These are phyloP conservation scores for Phlyctochytrium arcticum DNA, from an alignment of 192 early-diverging fungal species.

Conservation along the genomic window DNA sequence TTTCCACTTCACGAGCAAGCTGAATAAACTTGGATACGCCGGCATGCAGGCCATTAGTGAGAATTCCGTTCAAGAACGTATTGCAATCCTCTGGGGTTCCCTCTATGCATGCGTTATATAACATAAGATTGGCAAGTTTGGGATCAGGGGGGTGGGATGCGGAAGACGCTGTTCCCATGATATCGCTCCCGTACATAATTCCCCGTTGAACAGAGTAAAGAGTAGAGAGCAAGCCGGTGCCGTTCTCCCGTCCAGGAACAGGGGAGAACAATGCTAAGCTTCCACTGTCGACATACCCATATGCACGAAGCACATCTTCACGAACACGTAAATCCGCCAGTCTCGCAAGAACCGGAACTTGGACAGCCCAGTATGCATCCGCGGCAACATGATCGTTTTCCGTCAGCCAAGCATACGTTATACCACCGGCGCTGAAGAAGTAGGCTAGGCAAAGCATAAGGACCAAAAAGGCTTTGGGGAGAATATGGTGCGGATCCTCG, in stretches of 20 bases:
- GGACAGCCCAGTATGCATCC: constrained; percentile 28
- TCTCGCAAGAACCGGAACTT: constrained; percentile 17
- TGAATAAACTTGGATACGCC: constrained; percentile 16
- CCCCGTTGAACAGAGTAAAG: neutral
- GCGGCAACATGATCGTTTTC: neutral
- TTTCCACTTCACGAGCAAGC: neutral
- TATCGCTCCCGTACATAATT: constrained; percentile 8
- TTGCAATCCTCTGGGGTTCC: constrained; percentile 23
- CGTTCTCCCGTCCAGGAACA: neutral
- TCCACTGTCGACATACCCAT: neutral
- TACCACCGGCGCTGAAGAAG: constrained; percentile 22
- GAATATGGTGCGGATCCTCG: constrained; percentile 21
- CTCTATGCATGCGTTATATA: constrained; percentile 23
- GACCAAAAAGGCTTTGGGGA: constrained; percentile 22
- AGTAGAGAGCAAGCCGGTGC: neutral
- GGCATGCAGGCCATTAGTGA: constrained; percentile 30
- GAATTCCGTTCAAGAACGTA: constrained; percentile 18
- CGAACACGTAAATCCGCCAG: constrained; percentile 2
- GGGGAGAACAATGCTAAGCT: neutral
- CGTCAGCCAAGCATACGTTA: neutral
- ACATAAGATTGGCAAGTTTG: constrained; percentile 12
- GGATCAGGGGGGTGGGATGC: neutral
- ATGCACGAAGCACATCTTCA: constrained; percentile 8
- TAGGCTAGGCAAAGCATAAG: constrained; percentile 23
- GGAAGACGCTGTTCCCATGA: constrained; percentile 5